Evolutionary conservation across 164 flowering plant species (phyloP), one percentile per base, ranked within the genome.

Genomic region (Berberis vulgaris): DNA sequence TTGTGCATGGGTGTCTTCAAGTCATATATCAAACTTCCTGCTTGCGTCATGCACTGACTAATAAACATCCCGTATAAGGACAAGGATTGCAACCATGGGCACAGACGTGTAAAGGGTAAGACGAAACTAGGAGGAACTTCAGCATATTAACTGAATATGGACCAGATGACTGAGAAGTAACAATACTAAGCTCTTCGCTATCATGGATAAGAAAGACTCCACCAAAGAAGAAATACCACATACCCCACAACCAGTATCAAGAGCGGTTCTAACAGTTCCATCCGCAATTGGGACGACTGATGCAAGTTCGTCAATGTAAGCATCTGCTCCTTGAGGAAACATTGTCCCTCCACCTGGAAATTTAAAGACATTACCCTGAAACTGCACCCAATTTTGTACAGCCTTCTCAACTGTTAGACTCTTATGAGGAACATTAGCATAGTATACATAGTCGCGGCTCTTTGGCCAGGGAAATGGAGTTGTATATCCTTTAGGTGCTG

Each of bases 311-410:
- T 90, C 87, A 65, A 93, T 93, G 70, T 93, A 93, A 56, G 88
- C 89, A 84, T 93, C 98, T 49, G 98, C 97, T 8, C 98, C 98
- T 60, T 90, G 89, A 69, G 98, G 98, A 62, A 93, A 93, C 98
- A 90, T 90, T 44, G 98, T 93, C 64, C 98, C 98, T 50, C 98
- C 98, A 61, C 98, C 98, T 0, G 98, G 98, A 78, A 93, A 93
- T 69, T 87, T 90, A 67, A 90, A 90, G 12, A 90, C 96, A 62
- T 88, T 72, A 45, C 98, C 98, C 75, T 87, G 79, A 78, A 66
- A 88, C 77, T 87, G 78, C 4, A 93, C 96, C 98, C 98, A 93
- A 65, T 93, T 81, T 75, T 93, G 98, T 6, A 69, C 81, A 60
- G 98, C 98, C 74, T 93, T 93, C 82, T 90, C 97, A 61, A 88